phyloP scores from a whole-genome alignment of 208 protist species.

The Trypanosoma theileri region DNA sequence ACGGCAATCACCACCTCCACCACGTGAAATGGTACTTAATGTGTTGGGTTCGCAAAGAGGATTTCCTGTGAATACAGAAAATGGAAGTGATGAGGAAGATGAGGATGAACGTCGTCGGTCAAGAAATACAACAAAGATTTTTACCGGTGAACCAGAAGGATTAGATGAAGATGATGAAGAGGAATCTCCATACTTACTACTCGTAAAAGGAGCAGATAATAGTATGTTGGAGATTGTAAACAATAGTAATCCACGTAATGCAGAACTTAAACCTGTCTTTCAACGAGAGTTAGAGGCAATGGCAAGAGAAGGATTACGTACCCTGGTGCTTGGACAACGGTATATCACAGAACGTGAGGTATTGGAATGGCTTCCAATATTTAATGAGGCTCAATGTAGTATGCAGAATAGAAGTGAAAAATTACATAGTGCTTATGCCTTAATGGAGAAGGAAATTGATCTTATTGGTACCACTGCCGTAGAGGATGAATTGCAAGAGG shows the following conservation, averaged over 20 bases:
- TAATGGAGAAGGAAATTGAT: constrained; percentile 81
- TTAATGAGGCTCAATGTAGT: constrained; percentile 57
- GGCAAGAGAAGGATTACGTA: constrained; percentile 65
- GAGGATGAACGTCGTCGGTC: background rate
- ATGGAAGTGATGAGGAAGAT: background rate
- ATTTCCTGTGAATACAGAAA: background rate
- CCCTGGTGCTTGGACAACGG: constrained; percentile 69
- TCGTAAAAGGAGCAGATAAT: constrained; percentile 87
- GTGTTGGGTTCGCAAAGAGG: constrained; percentile 3
- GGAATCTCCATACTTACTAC: constrained; percentile 45
- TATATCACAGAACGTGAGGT: constrained; percentile 57
- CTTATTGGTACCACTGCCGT: constrained; percentile 93
- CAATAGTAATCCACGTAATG: constrained; percentile 41
- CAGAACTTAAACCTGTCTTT: constrained; percentile 31
- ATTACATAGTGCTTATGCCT: constrained; percentile 61
- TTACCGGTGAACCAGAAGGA: background rate
- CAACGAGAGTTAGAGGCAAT: constrained; percentile 49
- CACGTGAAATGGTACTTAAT: background rate
- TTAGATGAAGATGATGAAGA: background rate
- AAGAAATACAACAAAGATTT: background rate
- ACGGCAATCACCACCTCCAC: background rate
- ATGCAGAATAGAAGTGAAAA: constrained; percentile 57
- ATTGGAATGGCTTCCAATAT: constrained; percentile 54
- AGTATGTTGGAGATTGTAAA: constrained; percentile 79
- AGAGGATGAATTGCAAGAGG: constrained; percentile 96